Evolutionary conservation across 352 stramenopile species (phyloP).

Genomic region (Peronospora destructor): DNA sequence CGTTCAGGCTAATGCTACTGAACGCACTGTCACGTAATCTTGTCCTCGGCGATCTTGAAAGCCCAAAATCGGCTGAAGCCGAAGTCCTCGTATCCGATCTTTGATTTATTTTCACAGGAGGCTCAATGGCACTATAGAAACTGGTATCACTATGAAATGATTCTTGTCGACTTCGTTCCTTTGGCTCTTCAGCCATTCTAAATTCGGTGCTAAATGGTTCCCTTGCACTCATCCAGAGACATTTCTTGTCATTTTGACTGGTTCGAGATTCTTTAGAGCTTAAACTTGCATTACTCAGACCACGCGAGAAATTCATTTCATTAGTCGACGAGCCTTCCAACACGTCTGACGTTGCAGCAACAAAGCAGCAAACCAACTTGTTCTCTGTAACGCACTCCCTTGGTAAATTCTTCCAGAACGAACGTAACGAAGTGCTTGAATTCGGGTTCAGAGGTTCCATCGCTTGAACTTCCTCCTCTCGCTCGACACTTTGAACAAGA

Average conservation of each 20-base stretch:
- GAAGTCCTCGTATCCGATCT: constrained; percentile 10
- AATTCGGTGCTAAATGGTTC: constrained; percentile 21
- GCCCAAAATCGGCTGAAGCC: too few relatives aligned
- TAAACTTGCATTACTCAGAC: constrained; percentile 19
- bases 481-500: constrained; percentile 51
- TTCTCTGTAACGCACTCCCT: constrained; percentile 49
- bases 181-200: constrained; percentile 11
- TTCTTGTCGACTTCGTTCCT: constrained; percentile 11
- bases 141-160: constrained; percentile 25
- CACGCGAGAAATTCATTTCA: constrained; percentile 8
- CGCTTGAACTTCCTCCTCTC: constrained; percentile 35
- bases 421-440: constrained; percentile 29
- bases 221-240: constrained; percentile 18
- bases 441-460: constrained; percentile 35
- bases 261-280: constrained; percentile 14
- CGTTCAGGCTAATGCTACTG: constrained; percentile 18
- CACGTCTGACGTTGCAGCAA: background rate
- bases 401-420: constrained; percentile 56
- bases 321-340: constrained; percentile 10
- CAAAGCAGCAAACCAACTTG: constrained; percentile 63
- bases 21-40: constrained; percentile 15
- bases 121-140: constrained; percentile 27
- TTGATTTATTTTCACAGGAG: constrained; percentile 3
- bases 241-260: constrained; percentile 17
- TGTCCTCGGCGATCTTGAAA: background rate